Base-by-base conservation (phyloP, 345 rosid genomes). In the Trapa bicornis region DNA sequence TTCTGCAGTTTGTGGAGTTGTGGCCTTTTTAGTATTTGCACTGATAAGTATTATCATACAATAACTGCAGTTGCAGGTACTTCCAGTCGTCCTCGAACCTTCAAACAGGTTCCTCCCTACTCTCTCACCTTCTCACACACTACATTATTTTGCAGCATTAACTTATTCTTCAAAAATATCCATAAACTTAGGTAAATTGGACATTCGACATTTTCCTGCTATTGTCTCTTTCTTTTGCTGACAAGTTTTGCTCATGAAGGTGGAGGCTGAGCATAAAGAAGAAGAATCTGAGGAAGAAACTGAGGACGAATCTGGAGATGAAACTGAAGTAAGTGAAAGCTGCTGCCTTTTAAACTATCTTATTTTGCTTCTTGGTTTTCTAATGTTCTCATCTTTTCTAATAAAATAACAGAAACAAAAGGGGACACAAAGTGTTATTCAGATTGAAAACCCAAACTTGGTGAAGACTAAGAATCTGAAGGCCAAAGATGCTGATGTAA, bases 401-500 rank as follows among this genome's bases (percentile, higher is more conserved):
- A 35, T n/a, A 68, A 58, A n/a, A 45, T 65, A 52, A 78, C 86
- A 85, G 76, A 94, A 87, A 82, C 75, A 79, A 69, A 94, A 94
- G 77, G 99, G 99, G 16, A 78, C 85, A 61, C 81, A 91, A 76
- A 80, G 96, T 70, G 56, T 94, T 58, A 91, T 94, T 68, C 85
- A 89, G 81, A 85, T 86, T 71, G 89, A 87, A 33, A 94, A 94
- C 78, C 99, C 96, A 67, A 94, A 94, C 73, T 33, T 89, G 76
- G 91, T 37, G 0, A 87, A 86, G 81, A 66, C 82, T 16, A 94
- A 86, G 86, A 89, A 80, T 66, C 43, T 89, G 72, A 88, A 84
- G 78, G 96, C 91, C 58, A 79, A 71, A 73, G 85, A 91, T 65
- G 78, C 77, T 70, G 96, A 91, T 83, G 97, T 91, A 79, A 85